Base-by-base conservation (phyloP, 805 yeast genomes). In the Starmerella khaoyaiensis region DNA sequence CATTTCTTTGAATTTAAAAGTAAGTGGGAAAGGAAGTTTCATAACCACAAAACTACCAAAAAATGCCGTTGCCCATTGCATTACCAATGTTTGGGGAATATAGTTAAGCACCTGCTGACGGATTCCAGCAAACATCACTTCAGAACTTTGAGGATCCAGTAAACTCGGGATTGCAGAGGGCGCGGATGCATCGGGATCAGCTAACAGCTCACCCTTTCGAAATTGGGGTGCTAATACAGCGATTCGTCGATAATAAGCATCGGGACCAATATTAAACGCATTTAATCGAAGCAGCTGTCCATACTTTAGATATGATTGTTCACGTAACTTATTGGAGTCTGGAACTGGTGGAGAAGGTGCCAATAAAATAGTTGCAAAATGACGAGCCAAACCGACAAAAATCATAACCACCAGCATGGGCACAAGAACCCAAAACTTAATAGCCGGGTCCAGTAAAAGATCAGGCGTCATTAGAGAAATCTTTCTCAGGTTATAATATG, bases 1-100 rank as follows among this genome's bases (percentile, higher is more conserved):
- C 93, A 90, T 86, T 41, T 79, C 72, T 58, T 90, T 90, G 65
- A 90, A 90, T 42, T 86, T 75, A 22, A 75, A 67, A 0, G 97
- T 90, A 39, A 90, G 62, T 2, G 94, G 93, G 62, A 90, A 90
- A 14, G 98, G 98, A 37, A 90, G 64, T 54, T 74, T 74, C 79
- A 79, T 79, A 33, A 83, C 71, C 12, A 86, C 76, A 46, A 84
- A 83, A 0, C 96, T 96, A 11, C 87, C 82, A 58, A 83, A 90
- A 61, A 87, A 86, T 52, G 75, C 80, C 53, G 81, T 82, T 43
- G 87, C 87, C 94, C 96, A 90, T 53, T 84, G 83, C 95, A 90
- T 86, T 46, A 86, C 79, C 27, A 86, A 57, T 0, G 95, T 82
- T 61, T 90, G 97, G 2, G 97, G 96, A 15, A 84, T 71, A 55